phyloP scores from a whole-genome alignment of 176 grass and related monocot genomes.

The Cenchrus purpureus region DNA sequence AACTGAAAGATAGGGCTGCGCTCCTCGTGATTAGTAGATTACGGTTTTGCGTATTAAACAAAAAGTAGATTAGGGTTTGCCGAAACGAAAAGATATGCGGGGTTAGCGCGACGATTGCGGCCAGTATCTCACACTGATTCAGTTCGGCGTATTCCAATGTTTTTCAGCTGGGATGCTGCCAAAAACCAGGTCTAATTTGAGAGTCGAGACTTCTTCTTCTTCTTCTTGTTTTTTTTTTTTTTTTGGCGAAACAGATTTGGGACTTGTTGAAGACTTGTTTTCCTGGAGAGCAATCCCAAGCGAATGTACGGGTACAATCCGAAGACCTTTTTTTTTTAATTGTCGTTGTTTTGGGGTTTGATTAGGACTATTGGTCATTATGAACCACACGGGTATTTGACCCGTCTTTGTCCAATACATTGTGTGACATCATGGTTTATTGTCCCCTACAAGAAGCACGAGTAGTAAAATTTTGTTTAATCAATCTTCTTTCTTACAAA shows the following conservation, averaged over 20 bases:
- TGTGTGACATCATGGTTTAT: slow-evolving; percentile 21
- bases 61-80: neutral
- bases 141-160: neutral
- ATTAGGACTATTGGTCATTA: slow-evolving; percentile 27
- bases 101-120: slow-evolving; percentile 22
- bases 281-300: neutral
- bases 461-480: neutral
- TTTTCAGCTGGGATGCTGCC: slow-evolving; percentile 20
- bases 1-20: neutral
- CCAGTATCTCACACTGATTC: neutral
- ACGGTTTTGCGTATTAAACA: neutral
- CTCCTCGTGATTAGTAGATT: slow-evolving; percentile 1
- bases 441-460: neutral
- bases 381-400: slow-evolving; percentile 9
- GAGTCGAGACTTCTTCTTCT: neutral
- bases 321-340: neutral
- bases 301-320: slow-evolving; percentile 10
- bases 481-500: neutral
- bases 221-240: neutral
- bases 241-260: neutral
- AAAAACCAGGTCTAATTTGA: slow-evolving; percentile 3
- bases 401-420: neutral
- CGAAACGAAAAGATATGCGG: neutral
- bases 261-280: neutral
- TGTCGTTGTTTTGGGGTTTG: neutral